Evolutionary conservation across 306 rosid species (phyloP).

Genomic region (Rosa chinensis): DNA sequence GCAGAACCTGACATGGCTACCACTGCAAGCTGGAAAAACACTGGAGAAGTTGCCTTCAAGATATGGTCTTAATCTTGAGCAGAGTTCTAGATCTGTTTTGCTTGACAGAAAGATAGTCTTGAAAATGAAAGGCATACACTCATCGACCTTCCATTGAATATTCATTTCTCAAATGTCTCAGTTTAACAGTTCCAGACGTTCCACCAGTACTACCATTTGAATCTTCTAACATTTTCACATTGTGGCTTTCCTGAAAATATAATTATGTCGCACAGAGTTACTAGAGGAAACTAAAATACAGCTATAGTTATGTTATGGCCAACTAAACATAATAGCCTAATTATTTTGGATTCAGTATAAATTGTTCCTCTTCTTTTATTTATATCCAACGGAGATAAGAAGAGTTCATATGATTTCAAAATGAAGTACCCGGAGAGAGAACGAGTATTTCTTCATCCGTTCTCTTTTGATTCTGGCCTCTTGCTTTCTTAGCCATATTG

Average conservation of each 20-base stretch:
- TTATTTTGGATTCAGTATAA: background rate
- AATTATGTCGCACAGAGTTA: background rate
- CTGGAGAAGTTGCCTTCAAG: constrained; percentile 51
- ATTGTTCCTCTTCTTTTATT: background rate
- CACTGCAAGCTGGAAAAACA: constrained; percentile 50
- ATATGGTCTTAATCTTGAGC: constrained; percentile 27
- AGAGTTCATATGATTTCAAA: constrained; percentile 1
- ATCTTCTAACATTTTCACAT: constrained; percentile 42
- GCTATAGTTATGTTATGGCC: background rate
- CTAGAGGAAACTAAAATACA: background rate
- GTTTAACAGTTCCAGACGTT: constrained; percentile 23
- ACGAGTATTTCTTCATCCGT: constrained; percentile 78
- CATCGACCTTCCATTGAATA: constrained; percentile 25
- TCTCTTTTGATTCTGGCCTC: constrained; percentile 71
- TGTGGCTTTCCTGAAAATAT: constrained; percentile 56
- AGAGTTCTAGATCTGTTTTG: constrained; percentile 37
- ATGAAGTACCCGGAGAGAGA: constrained; percentile 64
- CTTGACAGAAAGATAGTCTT: constrained; percentile 54
- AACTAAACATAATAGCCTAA: background rate
- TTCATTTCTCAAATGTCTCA: constrained; percentile 26
- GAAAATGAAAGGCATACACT: constrained; percentile 37
- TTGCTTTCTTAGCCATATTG: constrained; percentile 55
- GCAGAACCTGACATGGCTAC: constrained; percentile 51
- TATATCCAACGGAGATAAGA: background rate
- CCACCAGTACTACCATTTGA: constrained; percentile 16